These are phyloP conservation scores for Yamadazyma trypodendri DNA, from an alignment of 1,139 yeast genomes.

Conservation along the genomic window DNA sequence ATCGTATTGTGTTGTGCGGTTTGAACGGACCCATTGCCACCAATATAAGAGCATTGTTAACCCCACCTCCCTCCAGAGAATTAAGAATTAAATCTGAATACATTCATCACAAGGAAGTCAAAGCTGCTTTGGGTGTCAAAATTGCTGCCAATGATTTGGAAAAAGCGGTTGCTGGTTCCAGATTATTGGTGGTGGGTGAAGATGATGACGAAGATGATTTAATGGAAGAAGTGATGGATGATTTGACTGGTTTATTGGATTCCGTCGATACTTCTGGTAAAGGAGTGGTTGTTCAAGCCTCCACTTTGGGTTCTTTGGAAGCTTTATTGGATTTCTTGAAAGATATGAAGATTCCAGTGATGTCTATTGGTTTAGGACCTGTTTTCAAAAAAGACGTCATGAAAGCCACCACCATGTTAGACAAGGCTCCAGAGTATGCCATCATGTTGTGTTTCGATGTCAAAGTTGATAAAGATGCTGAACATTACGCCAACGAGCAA, in stretches of 20 bases:
- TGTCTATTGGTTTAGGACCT: slow-evolving; percentile 98
- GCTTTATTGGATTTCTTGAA: slow-evolving; percentile 95
- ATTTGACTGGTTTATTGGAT: slow-evolving; percentile 89
- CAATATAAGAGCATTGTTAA: slow-evolving; percentile 88
- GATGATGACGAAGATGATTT: slow-evolving; percentile 97
- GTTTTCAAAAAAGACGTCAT: slow-evolving; percentile 96
- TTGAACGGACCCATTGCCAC: slow-evolving; percentile 99
- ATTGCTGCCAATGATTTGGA: slow-evolving; percentile 97
- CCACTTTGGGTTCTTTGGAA: slow-evolving; percentile 96
- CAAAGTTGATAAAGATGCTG: slow-evolving; percentile 95
- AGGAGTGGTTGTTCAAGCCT: slow-evolving; percentile 98
- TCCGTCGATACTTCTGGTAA: slow-evolving; percentile 91
- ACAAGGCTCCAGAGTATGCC: slow-evolving; percentile 92
- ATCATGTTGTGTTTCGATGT: slow-evolving; percentile 98
- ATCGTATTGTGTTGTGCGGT: slow-evolving; percentile 93
- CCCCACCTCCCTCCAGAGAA: slow-evolving; percentile 97
- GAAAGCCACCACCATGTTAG: slow-evolving; percentile 96
- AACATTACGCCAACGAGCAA: slow-evolving; percentile 93
- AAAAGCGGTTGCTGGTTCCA: slow-evolving; percentile 98
- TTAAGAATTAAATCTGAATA: slow-evolving; percentile 93
- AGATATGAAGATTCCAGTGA: slow-evolving; percentile 98
- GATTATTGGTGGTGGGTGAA: slow-evolving; percentile 91
- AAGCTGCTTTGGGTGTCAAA: slow-evolving; percentile 98
- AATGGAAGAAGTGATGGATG: slow-evolving; percentile 99
- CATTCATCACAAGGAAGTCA: slow-evolving; percentile 93